Conservation (phyloP, 495 filamentous ascomycete species). For the Xylona heveae region DNA sequence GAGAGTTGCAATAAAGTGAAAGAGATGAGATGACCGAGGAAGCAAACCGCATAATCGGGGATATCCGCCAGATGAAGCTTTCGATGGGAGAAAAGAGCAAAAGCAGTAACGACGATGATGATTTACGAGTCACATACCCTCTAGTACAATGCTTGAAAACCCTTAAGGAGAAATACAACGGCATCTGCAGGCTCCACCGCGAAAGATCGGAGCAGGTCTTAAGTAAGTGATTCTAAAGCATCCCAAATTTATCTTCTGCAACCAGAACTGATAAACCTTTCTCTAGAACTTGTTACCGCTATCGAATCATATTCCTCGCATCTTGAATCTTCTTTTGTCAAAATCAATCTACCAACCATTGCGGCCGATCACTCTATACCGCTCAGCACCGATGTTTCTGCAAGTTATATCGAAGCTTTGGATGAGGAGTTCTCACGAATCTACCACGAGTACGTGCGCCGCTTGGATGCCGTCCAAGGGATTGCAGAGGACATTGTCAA, state of each 20-base stretch:
- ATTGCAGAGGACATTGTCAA: slow-evolving; percentile 71
- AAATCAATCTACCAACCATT: slow-evolving; percentile 61
- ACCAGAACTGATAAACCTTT: slow-evolving; percentile 4
- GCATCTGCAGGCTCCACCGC: slow-evolving; percentile 57
- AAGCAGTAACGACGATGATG: slow-evolving; percentile 38
- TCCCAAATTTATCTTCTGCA: slow-evolving; percentile 4
- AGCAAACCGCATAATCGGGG: slow-evolving; percentile 62
- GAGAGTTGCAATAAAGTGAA: slow-evolving; percentile 40
- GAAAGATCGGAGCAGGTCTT: slow-evolving; percentile 89
- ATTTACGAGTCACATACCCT: slow-evolving; percentile 57
- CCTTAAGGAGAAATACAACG: slow-evolving; percentile 68
- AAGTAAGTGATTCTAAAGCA: slow-evolving; percentile 26
- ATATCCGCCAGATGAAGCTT: slow-evolving; percentile 80
- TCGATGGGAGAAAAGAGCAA: slow-evolving; percentile 60
- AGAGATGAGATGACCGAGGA: slow-evolving; percentile 75
- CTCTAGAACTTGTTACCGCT: slow-evolving; percentile 67
- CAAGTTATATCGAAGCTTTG: slow-evolving; percentile 65
- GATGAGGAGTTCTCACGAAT: slow-evolving; percentile 83
- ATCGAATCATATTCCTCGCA: slow-evolving; percentile 89
- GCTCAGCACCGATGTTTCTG: slow-evolving; percentile 69
- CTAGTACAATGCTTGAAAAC: slow-evolving; percentile 52
- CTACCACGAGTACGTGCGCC: slow-evolving; percentile 81
- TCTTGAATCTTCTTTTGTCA: slow-evolving; percentile 69
- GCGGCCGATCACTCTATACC: slow-evolving; percentile 52
- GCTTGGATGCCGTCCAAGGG: slow-evolving; percentile 50